Evolutionary conservation across 2,329 filamentous ascomycete genomes (phyloP), one percentile per base, ranked within the genome.

Genomic region (Colletotrichum agaves): DNA sequence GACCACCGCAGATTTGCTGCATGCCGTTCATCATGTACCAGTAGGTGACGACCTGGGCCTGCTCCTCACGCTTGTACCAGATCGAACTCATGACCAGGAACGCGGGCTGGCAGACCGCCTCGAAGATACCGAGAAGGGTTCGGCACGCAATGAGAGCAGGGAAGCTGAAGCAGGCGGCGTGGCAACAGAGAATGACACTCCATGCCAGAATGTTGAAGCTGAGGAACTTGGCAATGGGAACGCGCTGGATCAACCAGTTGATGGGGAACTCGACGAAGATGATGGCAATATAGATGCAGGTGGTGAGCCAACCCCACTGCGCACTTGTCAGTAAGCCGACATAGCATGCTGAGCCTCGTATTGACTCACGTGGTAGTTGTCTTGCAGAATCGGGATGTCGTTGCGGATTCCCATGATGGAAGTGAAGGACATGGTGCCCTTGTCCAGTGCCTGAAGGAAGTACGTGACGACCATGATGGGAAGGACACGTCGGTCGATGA

Each of bases 401-500:
- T 69, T 35, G 44, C 67, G 61, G 43, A 74, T 73, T 39, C 70
- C 67, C 76, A 74, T 73, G 43, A 75, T 70, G 12, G 73, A 73
- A 2, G 71, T 63, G 53, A 74, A 75, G 17, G 69, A 71, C 7
- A 75, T 67, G 7, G 72, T 75, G 15, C 74, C 74, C 49, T 75
- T 76, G 61, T 76, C 73, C 5, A 80, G 71, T 13, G 75, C 82
- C 74, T 76, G 79, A 63, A 72, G 78, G 75, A 75, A 84, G 73
- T 85, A 88, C 55, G 81, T 84, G 62, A 81, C 83, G 59, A 83
- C 76, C 73, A 85, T 83, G 74, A 84, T 85, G n/a, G 80, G 83
- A 59, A 87, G 74, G 59, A 84, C 80, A 47, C 80, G 78, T 59
- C 82, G 81, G 75, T 87, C 87, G 66, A 79, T 73, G 74, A 76